Base-by-base conservation (phyloP, 139 green algal genomes). In the Medakamo hakoo region DNA sequence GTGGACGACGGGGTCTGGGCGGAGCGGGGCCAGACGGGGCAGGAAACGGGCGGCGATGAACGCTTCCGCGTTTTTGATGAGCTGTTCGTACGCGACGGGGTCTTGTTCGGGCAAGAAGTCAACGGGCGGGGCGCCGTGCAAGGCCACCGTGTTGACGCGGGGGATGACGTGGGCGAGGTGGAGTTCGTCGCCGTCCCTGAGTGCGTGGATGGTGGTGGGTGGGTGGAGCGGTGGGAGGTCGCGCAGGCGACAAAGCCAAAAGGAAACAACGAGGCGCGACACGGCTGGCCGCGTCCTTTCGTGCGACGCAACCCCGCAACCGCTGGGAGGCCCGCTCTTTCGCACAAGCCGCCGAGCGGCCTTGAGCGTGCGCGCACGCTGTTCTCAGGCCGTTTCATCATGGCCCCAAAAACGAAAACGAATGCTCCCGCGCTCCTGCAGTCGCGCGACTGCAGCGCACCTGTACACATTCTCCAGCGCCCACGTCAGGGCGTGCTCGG, bases 41-140 rank as follows among this genome's bases (percentile, higher is more conserved):
- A 82, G 49, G 16, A 78, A 76, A 0, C 75, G 61, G n/a, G 70
- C 67, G 21, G 68, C 66, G n/a, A 86, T 80, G 60, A 86, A 86
- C 4, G 67, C 65, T 58, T 84, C 69, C 23, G 72, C 71, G 2
- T 70, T 55, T 49, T 82, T 69, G 28, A 83, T 68, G 21, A 79
- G 64, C 58, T 71, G 63, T 29, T 83, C 68, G 27, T 86, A 77
- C 3, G 64, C 67, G 4, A 56, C 68, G 30, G 65, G 74, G 57
- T 80, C 68, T 26, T 76, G 73, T 31, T 72, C 68, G 2, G 80
- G 80, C 32, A 86, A 59, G 48, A 82, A 82, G 63, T 86, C 80
- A 0, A 82, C 70, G 2, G 80, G 78, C 3, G 80, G 78, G 1
- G 75, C 75, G 27, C 77, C 77, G 57, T 76, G 76, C 1, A 27